These are phyloP conservation scores for Spencermartinsiella europaea DNA, from an alignment of 805 yeast species.

Conservation along the genomic window DNA sequence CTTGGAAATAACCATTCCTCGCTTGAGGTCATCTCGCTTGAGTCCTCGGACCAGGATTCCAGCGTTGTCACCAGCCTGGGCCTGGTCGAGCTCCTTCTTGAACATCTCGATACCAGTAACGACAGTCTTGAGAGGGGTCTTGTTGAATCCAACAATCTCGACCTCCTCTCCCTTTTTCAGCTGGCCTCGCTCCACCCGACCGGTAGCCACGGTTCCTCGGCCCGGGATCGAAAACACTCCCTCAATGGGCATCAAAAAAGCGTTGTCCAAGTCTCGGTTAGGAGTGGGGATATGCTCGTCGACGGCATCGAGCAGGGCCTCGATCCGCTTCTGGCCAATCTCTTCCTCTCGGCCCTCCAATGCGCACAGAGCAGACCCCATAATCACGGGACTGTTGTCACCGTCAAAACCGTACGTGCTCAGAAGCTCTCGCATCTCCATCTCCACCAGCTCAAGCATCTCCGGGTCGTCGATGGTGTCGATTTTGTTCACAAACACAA, in stretches of 20 bases:
- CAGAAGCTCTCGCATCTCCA: conserved; percentile 99
- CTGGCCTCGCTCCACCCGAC: conserved; percentile 98
- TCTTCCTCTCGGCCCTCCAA: conserved; percentile 83
- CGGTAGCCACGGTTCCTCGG: conserved; percentile 99
- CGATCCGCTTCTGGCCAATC: conserved; percentile 82
- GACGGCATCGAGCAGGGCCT: conserved; percentile 81
- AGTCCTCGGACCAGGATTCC: conserved; percentile 97
- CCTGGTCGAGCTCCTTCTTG: conserved; percentile 96
- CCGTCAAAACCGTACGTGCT: conserved; percentile 93
- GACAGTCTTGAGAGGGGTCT: conserved; percentile 81
- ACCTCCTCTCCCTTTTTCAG: conserved; percentile 98
- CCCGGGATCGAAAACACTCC: conserved; percentile 97
- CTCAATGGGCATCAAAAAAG: conserved; percentile 96
- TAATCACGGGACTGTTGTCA: conserved; percentile 93
- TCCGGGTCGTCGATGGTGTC: conserved; percentile 98
- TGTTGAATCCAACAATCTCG: conserved; percentile 91
- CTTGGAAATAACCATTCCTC: conserved; percentile 97
- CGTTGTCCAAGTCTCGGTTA: conserved; percentile 88
- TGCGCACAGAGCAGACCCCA: conserved; percentile 99
- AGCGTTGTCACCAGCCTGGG: conserved; percentile 99
- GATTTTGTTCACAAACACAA: conserved; percentile 96
- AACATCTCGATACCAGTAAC: conserved; percentile 99
- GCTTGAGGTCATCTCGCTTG: conserved; percentile 91
- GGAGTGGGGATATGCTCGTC: conserved; percentile 97
- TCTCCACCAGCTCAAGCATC: conserved; percentile 98